Evolutionary conservation across 2,329 filamentous ascomycete genomes (phyloP), one percentile per base, ranked within the genome.

Genomic region (Xylariaceae sp.): DNA sequence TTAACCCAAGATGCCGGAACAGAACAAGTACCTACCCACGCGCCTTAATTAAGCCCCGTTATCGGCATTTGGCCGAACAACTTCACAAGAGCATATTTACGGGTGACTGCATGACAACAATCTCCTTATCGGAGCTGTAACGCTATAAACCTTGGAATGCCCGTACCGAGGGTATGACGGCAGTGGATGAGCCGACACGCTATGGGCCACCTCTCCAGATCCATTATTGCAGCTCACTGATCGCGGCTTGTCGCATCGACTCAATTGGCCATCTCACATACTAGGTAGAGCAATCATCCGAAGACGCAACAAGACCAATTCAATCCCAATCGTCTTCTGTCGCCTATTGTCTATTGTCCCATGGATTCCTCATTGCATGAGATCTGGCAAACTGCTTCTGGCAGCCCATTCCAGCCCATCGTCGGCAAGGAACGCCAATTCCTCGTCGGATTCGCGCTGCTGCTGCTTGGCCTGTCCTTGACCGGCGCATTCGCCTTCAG

Each of bases 361-460:
- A 89, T 90, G 87, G 87, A 89, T 84, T 84, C 86, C 72, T 90
- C 89, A 81, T 80, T 96, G 76, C 86, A 88, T 77, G 86, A 94
- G 76, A 83, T 96, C 79, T 97, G 93, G 93, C 88, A 95, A 82
- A 89, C 90, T 82, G 90, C 92, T 79, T 85, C 89, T 76, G 85
- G 86, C 82, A 89, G 86, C 79, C 90, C 92, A 64, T 97, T 94
- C 79, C 77, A 87, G 68, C 92, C 93, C 63, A 73, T 85, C 59
- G 78, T 97, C 70, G 83, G 83, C 74, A 97, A 97, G 80, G 83
- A 86, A 71, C 86, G 80, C 73, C 94, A 97, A 68, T 94, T 97
- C 79, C 77, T 84, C 67, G 80, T 96, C 66, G 92, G 86, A 71
- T 93, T 92, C 76, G 73, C 80, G 57, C 82, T 97, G 62, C 81